Base-by-base conservation (phyloP, 495 filamentous ascomycete genomes). In the Cercophora samala region DNA sequence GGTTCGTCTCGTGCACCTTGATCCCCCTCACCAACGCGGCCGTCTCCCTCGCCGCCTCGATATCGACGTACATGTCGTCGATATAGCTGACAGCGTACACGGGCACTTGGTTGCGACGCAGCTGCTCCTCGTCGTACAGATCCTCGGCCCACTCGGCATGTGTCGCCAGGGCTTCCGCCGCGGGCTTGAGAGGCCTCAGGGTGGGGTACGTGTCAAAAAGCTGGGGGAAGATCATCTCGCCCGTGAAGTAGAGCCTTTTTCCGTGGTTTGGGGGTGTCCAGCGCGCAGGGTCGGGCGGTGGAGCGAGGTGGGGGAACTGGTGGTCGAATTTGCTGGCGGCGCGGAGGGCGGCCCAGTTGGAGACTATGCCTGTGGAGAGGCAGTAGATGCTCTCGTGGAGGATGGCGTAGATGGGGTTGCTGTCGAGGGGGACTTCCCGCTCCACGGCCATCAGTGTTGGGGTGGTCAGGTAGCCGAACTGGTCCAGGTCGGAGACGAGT, bases 11-110 rank as follows among this genome's bases (percentile, higher is more conserved):
- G 68, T 88, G 92, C 55, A 89, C 88, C 79, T 93, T 92, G 70
- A 85, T 89, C 0, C 88, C 89, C 74, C 86, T 87, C 74, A 98
- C 91, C 78, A 87, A 86, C 29, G 79, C 75, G 15, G 91, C 93
- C 25, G 93, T 95, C 68, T 87, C 88, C 64, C 85, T 79, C 0
- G 90, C 85, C 11, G 92, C 75, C 24, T 88, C 88, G 68, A 84
- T 91, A 68, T 94, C 88, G 32, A 98, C 94, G 70, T 96, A 97
- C 93, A 98, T 97, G 76, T 98, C 94, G 64, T 97, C 91, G 0
- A 92, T 72, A 66, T 88, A 98, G n/a, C 84, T 88, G 0, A 91
- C 91, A 5, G 92, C 89, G 69, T 96, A 97, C 0, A 97, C 90
- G 0, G 95, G 93, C 0, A 97, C 93, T 66, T 89, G 81, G 71